Evolutionary conservation across 148 eudicot species (phyloP).

Genomic region (Cornus suecica): DNA sequence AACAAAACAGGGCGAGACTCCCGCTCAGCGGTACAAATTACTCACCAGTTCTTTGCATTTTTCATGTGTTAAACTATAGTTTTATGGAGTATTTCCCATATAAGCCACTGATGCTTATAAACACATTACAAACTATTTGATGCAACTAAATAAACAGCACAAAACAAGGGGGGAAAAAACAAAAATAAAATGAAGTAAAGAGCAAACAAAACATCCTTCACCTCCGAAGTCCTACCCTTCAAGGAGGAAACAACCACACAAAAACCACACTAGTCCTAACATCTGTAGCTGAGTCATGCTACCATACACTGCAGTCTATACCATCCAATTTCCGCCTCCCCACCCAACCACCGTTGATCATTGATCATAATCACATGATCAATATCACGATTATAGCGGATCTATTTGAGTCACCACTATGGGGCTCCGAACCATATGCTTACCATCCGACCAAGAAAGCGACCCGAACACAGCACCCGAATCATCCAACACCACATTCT

Average conservation of each 20-base stretch:
- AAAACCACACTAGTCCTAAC: background rate
- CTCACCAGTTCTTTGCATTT: background rate
- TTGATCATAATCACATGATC: background rate
- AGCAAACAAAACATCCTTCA: background rate
- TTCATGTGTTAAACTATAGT: background rate
- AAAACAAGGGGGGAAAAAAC: background rate
- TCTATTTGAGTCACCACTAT: constrained; percentile 71
- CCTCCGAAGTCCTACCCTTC: background rate
- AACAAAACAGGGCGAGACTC: no score
- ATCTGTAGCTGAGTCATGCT: background rate
- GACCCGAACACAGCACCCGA: constrained; percentile 80
- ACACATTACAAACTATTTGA: background rate
- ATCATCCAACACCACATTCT: constrained; percentile 56
- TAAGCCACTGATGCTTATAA: background rate
- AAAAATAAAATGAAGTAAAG: background rate
- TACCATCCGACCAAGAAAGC: constrained; percentile 73
- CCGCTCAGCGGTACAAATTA: no score
- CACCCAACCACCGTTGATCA: background rate
- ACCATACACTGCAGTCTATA: background rate
- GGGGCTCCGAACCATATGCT: constrained; percentile 93
- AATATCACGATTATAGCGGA: constrained; percentile 38
- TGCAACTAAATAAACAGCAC: background rate
- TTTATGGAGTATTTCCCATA: background rate
- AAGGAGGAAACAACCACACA: background rate
- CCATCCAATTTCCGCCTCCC: background rate